Evolutionary conservation across 2,329 filamentous ascomycete species (phyloP), one percentile per base, ranked within the genome.

Genomic region (Cladosporium sp.): DNA sequence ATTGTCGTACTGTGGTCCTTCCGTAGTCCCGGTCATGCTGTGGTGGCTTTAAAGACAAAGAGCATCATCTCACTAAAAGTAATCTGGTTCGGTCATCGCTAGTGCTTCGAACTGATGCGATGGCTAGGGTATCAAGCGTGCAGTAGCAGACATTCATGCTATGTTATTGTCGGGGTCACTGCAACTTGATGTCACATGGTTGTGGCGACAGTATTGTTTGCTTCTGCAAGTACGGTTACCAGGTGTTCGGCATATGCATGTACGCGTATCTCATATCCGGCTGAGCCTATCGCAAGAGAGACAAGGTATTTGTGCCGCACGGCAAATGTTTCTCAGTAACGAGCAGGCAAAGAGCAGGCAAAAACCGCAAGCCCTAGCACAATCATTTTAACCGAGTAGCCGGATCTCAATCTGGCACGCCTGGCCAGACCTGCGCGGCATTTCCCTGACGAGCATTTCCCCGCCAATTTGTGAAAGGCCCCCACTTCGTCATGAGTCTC

Each of bases 401-500:
- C 55, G 55, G 53, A n/a, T 37, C 53, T 57, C 49, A 26, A 8
- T 8, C 12, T 28, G 28, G 28, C 26, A 56, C 52, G 18, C 29
- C 23, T 56, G 18, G 29, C 52, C 52, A 46, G 40, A 46, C n/a
- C n/a, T 21, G 55, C 12, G 6, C 28, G 31, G 16, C 29, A 29
- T 37, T 31, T 35, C 21, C 21, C 56, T 21, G 26, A n/a, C 37
- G 33, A 35, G 29, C 29, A 35, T 16, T 59, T 23, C 37, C 56
- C 35, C 37, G 35, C 52, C 28, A 33, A 31, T 37, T 26, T 26
- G 23, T 26, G 23, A 26, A 26, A 26, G 1, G 28, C 21, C 56
- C 56, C 56, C 56, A 46, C 37, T 59, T 59, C 56, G 56, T 59
- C 56, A 59, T 59, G 56, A 59, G n/a, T 28, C 23, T 26, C 55